Evolutionary conservation across 2,329 filamentous ascomycete genomes (phyloP), one percentile per base, ranked within the genome.

Genomic region (Monosporascus sp.): DNA sequence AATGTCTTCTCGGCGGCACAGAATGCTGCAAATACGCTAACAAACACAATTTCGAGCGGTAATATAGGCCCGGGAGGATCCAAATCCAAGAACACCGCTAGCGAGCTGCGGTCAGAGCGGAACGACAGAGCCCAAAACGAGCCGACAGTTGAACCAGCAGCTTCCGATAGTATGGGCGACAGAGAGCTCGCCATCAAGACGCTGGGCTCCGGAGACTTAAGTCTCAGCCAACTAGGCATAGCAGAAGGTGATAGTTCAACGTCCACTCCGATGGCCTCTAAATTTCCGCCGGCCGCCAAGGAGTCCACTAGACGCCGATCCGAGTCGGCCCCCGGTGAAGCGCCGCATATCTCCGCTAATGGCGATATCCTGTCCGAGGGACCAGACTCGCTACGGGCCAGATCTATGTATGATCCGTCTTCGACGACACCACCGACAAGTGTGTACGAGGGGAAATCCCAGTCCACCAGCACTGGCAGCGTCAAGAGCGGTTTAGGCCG

Each of bases 1-100:
- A 92, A 89, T 26, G 89, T 99, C 66, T 84, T 99, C 59, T 93
- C 91, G 41, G 93, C 88, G 46, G 94, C 94, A 18, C 93, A 97
- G 70, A 97, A 88, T 79, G 93, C 93, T 44, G 91, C 92, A 15
- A 91, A 77, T 59, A 85, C 83, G 18, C 70, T 92, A 5, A 90
- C 81, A 61, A 89, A 81, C 58, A 90, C 86, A 48, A 86, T 97
- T 47, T 82, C 84, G 48, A 92, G 85, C 67, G 81, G 79, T 4
- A 77, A 78, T 31, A 77, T 83, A 50, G 72, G 76, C 7, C 80
- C 81, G n/a, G 74, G 74, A n/a, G 70, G 72, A 49, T 76, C 76
- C 61, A 75, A 72, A 58, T 75, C 70, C 46, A 75, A 63, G 56
- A 72, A 57, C 49, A 31, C 53, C 48, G 56, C 63, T 40, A 68